phyloP scores from a whole-genome alignment of 805 yeast genomes.

The Yarrowia bubula region DNA sequence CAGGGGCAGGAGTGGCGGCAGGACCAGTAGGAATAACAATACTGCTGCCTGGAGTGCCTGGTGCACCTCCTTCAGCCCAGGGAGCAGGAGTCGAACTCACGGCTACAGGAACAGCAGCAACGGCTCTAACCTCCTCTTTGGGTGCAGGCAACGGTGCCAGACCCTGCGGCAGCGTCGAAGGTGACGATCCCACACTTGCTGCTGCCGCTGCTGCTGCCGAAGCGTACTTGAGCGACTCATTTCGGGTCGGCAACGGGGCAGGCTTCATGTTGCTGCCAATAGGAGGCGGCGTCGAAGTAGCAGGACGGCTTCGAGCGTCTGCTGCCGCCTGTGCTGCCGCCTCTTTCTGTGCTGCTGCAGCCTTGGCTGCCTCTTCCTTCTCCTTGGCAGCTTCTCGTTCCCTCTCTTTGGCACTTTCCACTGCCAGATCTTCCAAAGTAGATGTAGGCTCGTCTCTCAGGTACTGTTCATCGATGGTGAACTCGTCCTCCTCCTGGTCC shows the following conservation, averaged over 20 bases:
- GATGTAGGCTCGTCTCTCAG: conserved; percentile 34
- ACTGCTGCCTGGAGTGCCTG: conserved; percentile 19
- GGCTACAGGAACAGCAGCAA: conserved; percentile 33
- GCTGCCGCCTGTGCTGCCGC: conserved; percentile 19
- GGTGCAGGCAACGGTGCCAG: conserved; percentile 25
- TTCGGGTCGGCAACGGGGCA: conserved; percentile 53
- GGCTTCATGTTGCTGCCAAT: conserved; percentile 44
- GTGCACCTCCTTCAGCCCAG: conserved; percentile 34
- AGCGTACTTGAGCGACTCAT: conserved; percentile 54
- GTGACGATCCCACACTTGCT: conserved; percentile 30
- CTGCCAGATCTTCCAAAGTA: conserved; percentile 42
- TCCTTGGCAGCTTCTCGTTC: conserved; percentile 33
- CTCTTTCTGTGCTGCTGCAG: conserved; percentile 30
- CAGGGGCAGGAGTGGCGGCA: neutral
- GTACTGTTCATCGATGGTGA: conserved; percentile 35
- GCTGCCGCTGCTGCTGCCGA: conserved; percentile 49
- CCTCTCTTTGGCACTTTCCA: conserved; percentile 38
- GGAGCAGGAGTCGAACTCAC: conserved; percentile 31
- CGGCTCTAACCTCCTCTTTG: neutral
- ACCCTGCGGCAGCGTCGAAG: conserved; percentile 12
- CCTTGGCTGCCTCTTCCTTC: conserved; percentile 35
- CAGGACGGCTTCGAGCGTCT: neutral
- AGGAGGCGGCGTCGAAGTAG: conserved; percentile 31
- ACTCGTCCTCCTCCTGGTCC: conserved; percentile 53
- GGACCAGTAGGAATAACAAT: neutral